Conservation (phyloP, 331 rosid genomes). For the Telfairia occidentalis region DNA sequence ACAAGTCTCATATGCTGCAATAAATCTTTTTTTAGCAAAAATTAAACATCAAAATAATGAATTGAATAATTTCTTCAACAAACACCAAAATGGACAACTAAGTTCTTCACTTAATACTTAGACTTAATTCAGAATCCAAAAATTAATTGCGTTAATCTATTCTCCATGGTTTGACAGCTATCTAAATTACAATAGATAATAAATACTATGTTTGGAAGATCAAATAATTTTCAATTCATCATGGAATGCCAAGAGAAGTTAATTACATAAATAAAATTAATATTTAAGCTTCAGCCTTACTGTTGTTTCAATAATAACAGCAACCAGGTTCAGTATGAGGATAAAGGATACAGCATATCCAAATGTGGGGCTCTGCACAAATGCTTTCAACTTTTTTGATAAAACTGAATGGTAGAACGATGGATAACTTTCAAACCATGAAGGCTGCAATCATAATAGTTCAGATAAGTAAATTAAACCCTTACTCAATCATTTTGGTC, state of each 20-base stretch:
- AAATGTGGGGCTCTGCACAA: constrained; percentile 57
- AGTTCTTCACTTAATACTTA: background rate
- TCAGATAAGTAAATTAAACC: constrained; percentile 15
- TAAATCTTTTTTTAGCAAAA: background rate
- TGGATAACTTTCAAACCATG: constrained; percentile 51
- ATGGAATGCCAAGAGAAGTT: constrained; percentile 1
- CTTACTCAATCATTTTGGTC: constrained; percentile 1
- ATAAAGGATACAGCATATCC: constrained; percentile 77
- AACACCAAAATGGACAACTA: background rate
- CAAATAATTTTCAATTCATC: background rate
- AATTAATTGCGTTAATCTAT: background rate
- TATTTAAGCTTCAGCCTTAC: constrained; percentile 38
- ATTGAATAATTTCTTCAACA: background rate
- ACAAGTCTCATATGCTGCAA: background rate
- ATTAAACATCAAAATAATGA: background rate
- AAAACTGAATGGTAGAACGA: constrained; percentile 34
- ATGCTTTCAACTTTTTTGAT: constrained; percentile 59
- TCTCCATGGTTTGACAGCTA: background rate
- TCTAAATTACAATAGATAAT: background rate
- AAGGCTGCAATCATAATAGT: constrained; percentile 52
- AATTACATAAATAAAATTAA: constrained; percentile 12
- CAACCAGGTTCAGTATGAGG: constrained; percentile 56
- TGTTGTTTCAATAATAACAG: constrained; percentile 90
- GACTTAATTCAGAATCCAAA: background rate
- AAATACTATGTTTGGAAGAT: background rate